A percentile compares a stretch with the other conserved stretches of the same genome.
These are phyloP conservation scores for Blastobotrys proliferans DNA, from an alignment of 1,139 yeast species.

Conservation along the genomic window DNA sequence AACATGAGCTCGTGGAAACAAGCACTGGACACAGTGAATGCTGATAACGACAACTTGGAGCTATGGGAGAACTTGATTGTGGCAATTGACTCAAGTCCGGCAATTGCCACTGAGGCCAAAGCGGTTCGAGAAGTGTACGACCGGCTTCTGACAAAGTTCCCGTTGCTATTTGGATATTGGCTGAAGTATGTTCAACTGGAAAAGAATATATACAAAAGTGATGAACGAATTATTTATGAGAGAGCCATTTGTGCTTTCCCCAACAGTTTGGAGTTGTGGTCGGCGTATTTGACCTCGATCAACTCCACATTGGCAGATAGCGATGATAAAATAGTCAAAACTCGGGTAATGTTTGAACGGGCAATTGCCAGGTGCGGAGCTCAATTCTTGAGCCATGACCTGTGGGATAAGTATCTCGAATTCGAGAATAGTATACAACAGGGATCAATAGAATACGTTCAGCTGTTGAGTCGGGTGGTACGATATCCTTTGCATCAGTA, in stretches of 20 bases:
- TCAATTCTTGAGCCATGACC: slow-evolving; percentile 69
- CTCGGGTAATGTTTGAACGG: slow-evolving; percentile 42
- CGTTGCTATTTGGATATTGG: slow-evolving; percentile 77
- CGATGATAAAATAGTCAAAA: neutral
- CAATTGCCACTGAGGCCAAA: slow-evolving; percentile 1
- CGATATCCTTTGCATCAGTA: slow-evolving; percentile 78
- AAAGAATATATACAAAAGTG: slow-evolving; percentile 47
- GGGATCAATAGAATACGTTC: slow-evolving; percentile 22
- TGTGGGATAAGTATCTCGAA: slow-evolving; percentile 71
- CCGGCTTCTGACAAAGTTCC: slow-evolving; percentile 60
- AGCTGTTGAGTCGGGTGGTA: slow-evolving; percentile 38
- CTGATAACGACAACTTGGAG: slow-evolving; percentile 40
- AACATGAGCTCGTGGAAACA: slow-evolving; percentile 5
- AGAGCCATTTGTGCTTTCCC: slow-evolving; percentile 51
- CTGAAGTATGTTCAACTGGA: slow-evolving; percentile 66
- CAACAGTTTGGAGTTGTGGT: slow-evolving; percentile 72
- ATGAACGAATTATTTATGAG: slow-evolving; percentile 42
- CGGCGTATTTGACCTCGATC: slow-evolving; percentile 49
- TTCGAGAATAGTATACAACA: slow-evolving; percentile 35
- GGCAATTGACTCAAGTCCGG: slow-evolving; percentile 26
- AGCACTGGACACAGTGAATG: slow-evolving; percentile 22
- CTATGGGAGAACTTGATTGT: slow-evolving; percentile 48
- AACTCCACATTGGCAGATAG: slow-evolving; percentile 41
- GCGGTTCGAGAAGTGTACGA: slow-evolving; percentile 38
- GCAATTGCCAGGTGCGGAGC: slow-evolving; percentile 64